Evolutionary conservation across 306 rosid species (phyloP).

Genomic region (Pachyrhizus erosus): DNA sequence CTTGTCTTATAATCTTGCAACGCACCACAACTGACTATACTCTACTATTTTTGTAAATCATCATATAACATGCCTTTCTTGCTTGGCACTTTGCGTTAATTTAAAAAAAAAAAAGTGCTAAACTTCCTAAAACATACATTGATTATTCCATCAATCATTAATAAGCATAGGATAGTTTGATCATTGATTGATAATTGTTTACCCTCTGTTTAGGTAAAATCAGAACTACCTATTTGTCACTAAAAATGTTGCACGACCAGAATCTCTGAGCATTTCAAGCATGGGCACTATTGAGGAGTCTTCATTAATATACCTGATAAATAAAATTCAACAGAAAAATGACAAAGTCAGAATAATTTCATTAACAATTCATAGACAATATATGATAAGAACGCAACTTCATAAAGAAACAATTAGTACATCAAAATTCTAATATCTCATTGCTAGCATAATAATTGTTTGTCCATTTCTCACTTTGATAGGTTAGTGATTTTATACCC

Average conservation of each 20-base stretch:
- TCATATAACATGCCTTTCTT: neutral
- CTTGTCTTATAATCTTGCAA: conserved; percentile 7
- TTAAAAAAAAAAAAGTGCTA: neutral
- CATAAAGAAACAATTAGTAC: conserved; percentile 28
- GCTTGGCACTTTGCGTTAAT: neutral
- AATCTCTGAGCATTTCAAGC: conserved; percentile 91
- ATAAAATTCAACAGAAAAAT: conserved; percentile 36
- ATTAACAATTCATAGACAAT: conserved; percentile 21
- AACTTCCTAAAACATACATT: neutral
- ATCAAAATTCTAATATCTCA: neutral
- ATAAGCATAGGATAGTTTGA: conserved; percentile 14
- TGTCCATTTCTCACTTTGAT: conserved; percentile 24
- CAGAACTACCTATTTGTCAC: conserved; percentile 88
- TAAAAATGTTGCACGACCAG: conserved; percentile 92
- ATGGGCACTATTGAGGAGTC: conserved; percentile 84
- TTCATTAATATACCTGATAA: conserved; percentile 80
- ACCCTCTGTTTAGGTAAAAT: conserved; percentile 30
- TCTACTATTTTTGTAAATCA: neutral
- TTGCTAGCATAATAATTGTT: conserved; percentile 16
- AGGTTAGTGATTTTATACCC: conserved; percentile 33
- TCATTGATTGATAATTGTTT: neutral
- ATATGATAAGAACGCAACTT: conserved; percentile 22
- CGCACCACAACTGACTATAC: neutral
- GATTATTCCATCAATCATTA: conserved; percentile 34
- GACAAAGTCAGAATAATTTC: conserved; percentile 29